A percentile compares a stretch with the other conserved stretches of the same genome.
These are phyloP conservation scores for Talaromyces pinophilus DNA, from an alignment of 2,329 filamentous ascomycete genomes.

Conservation along the genomic window DNA sequence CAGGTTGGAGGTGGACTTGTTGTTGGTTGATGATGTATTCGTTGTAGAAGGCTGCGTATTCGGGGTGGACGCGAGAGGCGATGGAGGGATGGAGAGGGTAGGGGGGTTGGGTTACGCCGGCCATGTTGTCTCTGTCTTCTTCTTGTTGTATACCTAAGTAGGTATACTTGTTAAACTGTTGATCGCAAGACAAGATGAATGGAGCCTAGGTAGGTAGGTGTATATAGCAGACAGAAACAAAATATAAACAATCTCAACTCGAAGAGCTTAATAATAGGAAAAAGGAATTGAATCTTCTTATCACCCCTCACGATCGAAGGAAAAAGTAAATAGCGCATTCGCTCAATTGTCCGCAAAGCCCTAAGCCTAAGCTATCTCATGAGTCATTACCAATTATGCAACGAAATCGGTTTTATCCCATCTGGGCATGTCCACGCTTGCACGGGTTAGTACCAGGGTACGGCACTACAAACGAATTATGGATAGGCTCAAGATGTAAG, in stretches of 20 bases:
- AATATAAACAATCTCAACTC: neutral
- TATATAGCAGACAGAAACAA: neutral
- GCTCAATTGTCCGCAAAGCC: neutral
- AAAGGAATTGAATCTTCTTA: neutral
- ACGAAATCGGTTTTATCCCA: neutral
- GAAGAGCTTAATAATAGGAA: too few relatives aligned
- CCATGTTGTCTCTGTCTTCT: conserved; percentile 9
- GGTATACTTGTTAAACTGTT: too few relatives aligned
- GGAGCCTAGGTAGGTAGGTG: too few relatives aligned
- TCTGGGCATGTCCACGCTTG: neutral
- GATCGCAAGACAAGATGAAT: neutral
- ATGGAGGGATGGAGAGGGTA: conserved; percentile 55
- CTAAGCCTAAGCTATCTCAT: neutral
- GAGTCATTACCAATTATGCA: neutral
- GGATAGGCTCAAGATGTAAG: neutral
- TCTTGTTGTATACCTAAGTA: neutral
- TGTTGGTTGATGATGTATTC: conserved; percentile 53
- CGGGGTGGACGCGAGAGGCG: conserved; percentile 49
- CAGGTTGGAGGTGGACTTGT: conserved; percentile 58
- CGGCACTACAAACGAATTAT: neutral
- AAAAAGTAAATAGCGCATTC: neutral
- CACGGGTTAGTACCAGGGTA: neutral
- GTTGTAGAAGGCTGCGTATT: conserved; percentile 58
- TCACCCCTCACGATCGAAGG: neutral
- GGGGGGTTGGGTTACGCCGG: conserved; percentile 34